Conservation (phyloP, 2,329 filamentous ascomycete genomes). For the Fusarium proliferatum region DNA sequence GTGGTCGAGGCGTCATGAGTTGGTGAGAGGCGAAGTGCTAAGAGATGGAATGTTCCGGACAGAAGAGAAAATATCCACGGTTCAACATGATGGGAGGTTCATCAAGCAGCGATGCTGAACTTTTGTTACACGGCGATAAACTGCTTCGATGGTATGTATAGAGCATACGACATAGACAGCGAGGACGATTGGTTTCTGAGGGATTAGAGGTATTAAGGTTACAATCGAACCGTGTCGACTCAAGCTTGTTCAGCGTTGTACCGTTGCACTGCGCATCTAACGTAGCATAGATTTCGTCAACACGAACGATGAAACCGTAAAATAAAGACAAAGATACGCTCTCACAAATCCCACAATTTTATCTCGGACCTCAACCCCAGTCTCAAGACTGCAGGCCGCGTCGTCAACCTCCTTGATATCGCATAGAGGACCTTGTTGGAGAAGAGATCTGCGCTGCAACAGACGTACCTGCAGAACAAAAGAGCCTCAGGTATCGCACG, state of each 20-base stretch:
- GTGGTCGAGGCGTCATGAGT: conserved; percentile 81
- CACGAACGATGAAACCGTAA: background rate
- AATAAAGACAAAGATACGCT: background rate
- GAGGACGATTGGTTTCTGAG: background rate
- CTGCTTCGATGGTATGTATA: background rate
- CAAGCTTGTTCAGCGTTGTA: background rate
- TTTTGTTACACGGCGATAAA: conserved; percentile 2
- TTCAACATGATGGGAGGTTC: background rate
- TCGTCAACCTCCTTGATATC: conserved; percentile 13
- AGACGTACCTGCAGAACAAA: conserved; percentile 3
- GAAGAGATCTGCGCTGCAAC: conserved; percentile 11
- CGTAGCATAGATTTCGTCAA: background rate
- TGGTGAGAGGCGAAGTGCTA: conserved; percentile 70
- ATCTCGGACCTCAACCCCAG: conserved; percentile 13
- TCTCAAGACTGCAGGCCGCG: conserved; percentile 1
- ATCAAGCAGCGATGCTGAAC: background rate
- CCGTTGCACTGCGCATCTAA: background rate
- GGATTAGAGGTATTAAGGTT: background rate
- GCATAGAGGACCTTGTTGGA: background rate
- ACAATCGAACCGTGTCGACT: background rate
- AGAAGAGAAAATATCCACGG: conserved; percentile 5
- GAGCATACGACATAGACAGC: conserved; percentile 4
- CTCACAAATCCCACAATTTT: background rate
- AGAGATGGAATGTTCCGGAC: background rate
- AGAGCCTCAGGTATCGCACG: background rate